Base-by-base conservation (phyloP, 768 basidiomycete genomes). In the Lactarius sanguifluus region DNA sequence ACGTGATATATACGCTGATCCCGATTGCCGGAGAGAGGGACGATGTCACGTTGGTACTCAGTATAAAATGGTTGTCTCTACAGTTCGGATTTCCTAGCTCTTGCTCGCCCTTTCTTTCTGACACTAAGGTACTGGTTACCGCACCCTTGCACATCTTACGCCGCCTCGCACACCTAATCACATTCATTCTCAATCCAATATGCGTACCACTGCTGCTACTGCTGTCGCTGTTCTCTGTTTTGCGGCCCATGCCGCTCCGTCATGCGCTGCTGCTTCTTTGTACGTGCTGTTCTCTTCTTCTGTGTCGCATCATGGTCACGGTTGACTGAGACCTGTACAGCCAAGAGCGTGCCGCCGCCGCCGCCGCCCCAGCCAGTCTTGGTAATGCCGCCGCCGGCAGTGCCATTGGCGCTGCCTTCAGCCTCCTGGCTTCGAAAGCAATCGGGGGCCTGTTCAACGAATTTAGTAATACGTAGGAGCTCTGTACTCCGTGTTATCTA, bases 91-190 rank as follows among this genome's bases (percentile, higher is more conserved):
- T 20, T 43, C 16, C 15, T 43, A 43, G 57, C 64, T 10, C 25
- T 36, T 64, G 55, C 56, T 36, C 32, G 13, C 18, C 30, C 15
- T 57, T 57, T 57, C 30, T 3, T 30, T 50, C 34, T 10, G 32
- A 5, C 15, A 23, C 45, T 47, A 12, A 57, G 59, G 64, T 65
- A 38, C 64, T 54, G 64, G 64, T 54, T 64, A 64, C 57, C 57
- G 30, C 36, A 18, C 34, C 43, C 23, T 18, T 30, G 20, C 15
- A 13, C 20, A 20, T 59, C 30, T 30, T 54, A 41, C 36, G 38
- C 28, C 28, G 9, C 15, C n/a, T 34, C 15, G 34, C 15, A 50
- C 13, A 6, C 20, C 41, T 9, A 41, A 34, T 50, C 6, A 45
- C 34, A 36, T 25, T 45, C 55, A 28, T 38, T n/a, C 1, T 18